phyloP scores from a whole-genome alignment of 306 rosid genomes.

The Sicyos edulis region DNA sequence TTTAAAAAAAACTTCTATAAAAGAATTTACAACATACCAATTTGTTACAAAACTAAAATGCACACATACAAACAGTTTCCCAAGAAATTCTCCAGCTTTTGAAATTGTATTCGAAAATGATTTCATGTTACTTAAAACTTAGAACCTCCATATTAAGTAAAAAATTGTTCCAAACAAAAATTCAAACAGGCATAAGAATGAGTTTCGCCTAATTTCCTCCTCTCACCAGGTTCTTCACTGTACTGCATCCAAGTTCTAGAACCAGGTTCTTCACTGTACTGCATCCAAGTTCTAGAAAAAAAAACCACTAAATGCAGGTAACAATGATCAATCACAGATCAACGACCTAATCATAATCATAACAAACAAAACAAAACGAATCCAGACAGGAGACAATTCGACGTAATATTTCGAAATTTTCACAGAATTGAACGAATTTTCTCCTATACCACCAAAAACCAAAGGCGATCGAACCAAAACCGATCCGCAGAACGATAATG shows the following conservation, averaged over 20 bases:
- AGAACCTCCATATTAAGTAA: too few species aligned
- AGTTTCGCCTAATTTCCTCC: background rate
- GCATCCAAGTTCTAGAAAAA: background rate
- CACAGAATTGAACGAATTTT: background rate
- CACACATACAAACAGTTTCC: background rate
- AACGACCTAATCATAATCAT: background rate
- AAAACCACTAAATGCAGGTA: background rate
- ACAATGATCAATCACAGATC: background rate
- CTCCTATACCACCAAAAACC: background rate
- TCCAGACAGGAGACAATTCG: background rate
- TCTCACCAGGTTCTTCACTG: background rate
- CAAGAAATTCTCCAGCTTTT: background rate
- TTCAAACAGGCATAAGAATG: background rate
- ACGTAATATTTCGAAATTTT: background rate
- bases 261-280: too few species aligned
- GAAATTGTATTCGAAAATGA: background rate
- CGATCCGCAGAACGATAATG: slow-evolving; percentile 2
- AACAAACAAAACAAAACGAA: background rate
- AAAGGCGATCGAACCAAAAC: background rate
- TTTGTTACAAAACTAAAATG: background rate
- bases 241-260: background rate
- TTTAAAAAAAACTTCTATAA: too few species aligned
- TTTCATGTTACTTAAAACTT: background rate
- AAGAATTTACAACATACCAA: background rate
- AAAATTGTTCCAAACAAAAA: background rate